These are phyloP conservation scores for Pseudocercospora fuligena DNA, from an alignment of 2,329 filamentous ascomycete genomes.

Conservation along the genomic window DNA sequence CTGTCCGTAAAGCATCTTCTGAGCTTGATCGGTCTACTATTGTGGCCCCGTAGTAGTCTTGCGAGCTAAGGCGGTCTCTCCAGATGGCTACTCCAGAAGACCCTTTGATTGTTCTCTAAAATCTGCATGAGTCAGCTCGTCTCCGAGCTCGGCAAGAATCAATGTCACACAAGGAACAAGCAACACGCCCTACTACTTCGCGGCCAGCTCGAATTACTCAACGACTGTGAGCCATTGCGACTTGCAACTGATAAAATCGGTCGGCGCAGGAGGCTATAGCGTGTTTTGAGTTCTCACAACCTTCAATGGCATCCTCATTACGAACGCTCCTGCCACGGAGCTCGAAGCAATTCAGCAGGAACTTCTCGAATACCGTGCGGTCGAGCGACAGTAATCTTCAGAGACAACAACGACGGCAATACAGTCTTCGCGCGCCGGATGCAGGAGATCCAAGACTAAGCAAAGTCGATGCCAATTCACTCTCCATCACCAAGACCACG, in stretches of 20 bases:
- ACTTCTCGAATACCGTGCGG: conserved; percentile 7
- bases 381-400: conserved; percentile 11
- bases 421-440: conserved; percentile 54
- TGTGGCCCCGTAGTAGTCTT: too few species aligned
- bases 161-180: not conserved
- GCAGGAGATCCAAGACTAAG: conserved; percentile 60
- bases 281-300: not conserved
- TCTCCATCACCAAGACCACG: conserved; percentile 74
- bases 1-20: too few species aligned
- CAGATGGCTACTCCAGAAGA: not conserved
- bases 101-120: not conserved
- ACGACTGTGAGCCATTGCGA: conserved; percentile 4
- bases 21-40: too few species aligned
- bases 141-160: not conserved
- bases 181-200: not conserved
- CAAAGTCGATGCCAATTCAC: conserved; percentile 76
- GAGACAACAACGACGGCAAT: conserved; percentile 15
- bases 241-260: not conserved
- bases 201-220: not conserved
- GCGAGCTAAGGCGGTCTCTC: too few species aligned
- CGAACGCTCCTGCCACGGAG: conserved; percentile 26
- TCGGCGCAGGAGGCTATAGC: not conserved
- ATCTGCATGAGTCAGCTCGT: not conserved
- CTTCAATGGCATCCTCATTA: conserved; percentile 26
- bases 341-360: conserved; percentile 1